These are phyloP conservation scores for Anthracocystis walkeri DNA, from an alignment of 1,284 basidiomycete species.

Conservation along the genomic window DNA sequence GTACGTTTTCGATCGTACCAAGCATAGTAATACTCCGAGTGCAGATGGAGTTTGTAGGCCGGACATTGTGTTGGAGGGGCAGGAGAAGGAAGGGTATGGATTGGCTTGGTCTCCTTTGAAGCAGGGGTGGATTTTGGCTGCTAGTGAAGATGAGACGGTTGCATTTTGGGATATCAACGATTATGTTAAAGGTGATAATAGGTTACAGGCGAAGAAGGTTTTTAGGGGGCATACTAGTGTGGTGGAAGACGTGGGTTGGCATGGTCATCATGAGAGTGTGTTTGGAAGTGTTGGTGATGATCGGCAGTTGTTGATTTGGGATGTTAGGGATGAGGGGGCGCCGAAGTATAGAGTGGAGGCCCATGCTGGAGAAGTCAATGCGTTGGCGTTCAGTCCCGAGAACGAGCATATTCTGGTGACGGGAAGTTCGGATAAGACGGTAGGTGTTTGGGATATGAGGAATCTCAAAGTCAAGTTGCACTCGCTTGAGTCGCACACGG, in stretches of 20 bases:
- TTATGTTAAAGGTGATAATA: conserved; percentile 83
- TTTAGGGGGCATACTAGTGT: conserved; percentile 77
- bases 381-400: conserved; percentile 89
- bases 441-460: conserved; percentile 89
- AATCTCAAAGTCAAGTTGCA: conserved; percentile 82
- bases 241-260: conserved; percentile 96
- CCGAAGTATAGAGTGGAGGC: conserved; percentile 80
- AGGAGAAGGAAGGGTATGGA: conserved; percentile 93
- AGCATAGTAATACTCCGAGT: conserved; percentile 92
- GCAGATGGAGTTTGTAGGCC: conserved; percentile 83
- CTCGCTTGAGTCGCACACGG: conserved; percentile 90
- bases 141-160: conserved; percentile 94
- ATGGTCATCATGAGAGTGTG: conserved; percentile 82
- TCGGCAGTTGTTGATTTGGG: conserved; percentile 94
- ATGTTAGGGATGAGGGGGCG: conserved; percentile 79
- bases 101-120: conserved; percentile 85
- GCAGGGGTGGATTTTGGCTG: conserved; percentile 89
- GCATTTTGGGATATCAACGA: conserved; percentile 96
- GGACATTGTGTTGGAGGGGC: conserved; percentile 89
- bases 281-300: conserved; percentile 99
- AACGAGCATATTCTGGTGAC: conserved; percentile 88
- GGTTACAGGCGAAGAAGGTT: conserved; percentile 82
- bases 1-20: conserved; percentile 93
- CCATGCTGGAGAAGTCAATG: conserved; percentile 89
- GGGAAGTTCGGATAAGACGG: conserved; percentile 94